phyloP scores from a whole-genome alignment of 352 stramenopile genomes.

The Globisporangium echinulatum region DNA sequence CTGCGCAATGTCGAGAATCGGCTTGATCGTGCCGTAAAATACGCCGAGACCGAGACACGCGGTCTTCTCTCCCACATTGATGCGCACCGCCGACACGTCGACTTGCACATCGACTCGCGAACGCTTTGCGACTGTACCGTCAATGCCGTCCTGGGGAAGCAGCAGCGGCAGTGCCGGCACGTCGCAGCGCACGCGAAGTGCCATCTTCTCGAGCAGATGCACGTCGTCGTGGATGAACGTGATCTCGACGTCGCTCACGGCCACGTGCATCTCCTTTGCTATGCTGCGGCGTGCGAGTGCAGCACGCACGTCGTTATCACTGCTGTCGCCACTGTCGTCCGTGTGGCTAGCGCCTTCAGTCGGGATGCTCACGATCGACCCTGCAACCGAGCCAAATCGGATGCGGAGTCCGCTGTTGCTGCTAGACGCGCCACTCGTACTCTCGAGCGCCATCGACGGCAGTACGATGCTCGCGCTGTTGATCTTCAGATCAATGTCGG shows the following conservation, averaged over 20 bases:
- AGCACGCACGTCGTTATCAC: background rate
- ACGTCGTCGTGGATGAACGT: conserved; percentile 15
- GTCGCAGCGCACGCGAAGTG: conserved; percentile 1
- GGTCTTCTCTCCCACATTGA: conserved; percentile 18
- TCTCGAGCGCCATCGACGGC: conserved; percentile 1
- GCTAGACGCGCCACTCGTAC: background rate
- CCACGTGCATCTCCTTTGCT: conserved; percentile 3
- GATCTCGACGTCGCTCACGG: conserved; percentile 12
- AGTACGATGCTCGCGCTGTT: conserved; percentile 12
- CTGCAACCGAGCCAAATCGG: conserved; percentile 10
- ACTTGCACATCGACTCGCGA: background rate
- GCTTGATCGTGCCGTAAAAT: conserved; percentile 16
- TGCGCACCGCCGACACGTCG: conserved; percentile 7
- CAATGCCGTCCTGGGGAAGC: background rate
- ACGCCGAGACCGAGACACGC: conserved; percentile 11
- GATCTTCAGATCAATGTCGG: conserved; percentile 24
- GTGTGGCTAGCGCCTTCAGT: background rate
- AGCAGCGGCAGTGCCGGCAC: conserved; percentile 1
- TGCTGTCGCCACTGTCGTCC: background rate
- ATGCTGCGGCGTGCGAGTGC: background rate
- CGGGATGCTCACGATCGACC: conserved; percentile 5
- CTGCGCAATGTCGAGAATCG: conserved; percentile 13
- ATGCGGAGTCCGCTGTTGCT: conserved; percentile 8
- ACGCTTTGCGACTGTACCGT: no score
- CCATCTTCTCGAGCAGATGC: conserved; percentile 11